phyloP scores from a whole-genome alignment of 2,329 filamentous ascomycete genomes.

The Aspergillus oerlinghausenensis region DNA sequence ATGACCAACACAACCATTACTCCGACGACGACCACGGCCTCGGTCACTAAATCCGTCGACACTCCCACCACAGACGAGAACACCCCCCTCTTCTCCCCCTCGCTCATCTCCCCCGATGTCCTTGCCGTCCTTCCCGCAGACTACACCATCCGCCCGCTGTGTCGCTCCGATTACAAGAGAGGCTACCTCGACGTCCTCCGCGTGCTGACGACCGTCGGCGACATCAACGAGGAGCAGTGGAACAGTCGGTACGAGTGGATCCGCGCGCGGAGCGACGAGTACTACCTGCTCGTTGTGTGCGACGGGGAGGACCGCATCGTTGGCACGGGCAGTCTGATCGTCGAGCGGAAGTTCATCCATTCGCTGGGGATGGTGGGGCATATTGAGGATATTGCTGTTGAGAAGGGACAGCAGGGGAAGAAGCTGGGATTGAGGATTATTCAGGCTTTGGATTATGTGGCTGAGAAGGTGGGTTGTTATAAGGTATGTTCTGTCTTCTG shows the following conservation, averaged over 20 bases:
- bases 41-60: slow-evolving; percentile 11
- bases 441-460: slow-evolving; percentile 85
- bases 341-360: slow-evolving; percentile 73
- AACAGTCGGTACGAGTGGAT: slow-evolving; percentile 80
- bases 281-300: slow-evolving; percentile 83
- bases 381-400: slow-evolving; percentile 96
- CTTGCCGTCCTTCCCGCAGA: slow-evolving; percentile 67
- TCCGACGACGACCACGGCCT: background rate
- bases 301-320: slow-evolving; percentile 69
- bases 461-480: slow-evolving; percentile 86
- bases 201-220: slow-evolving; percentile 88
- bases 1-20: slow-evolving; percentile 12
- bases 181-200: slow-evolving; percentile 89
- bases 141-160: slow-evolving; percentile 78
- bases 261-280: slow-evolving; percentile 65
- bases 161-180: slow-evolving; percentile 68
- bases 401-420: slow-evolving; percentile 94
- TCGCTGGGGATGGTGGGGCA: slow-evolving; percentile 66
- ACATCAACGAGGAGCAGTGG: slow-evolving; percentile 72
- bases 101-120: slow-evolving; percentile 74
- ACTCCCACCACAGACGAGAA: slow-evolving; percentile 42
- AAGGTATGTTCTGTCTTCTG: slow-evolving; percentile 51
- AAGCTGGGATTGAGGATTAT: slow-evolving; percentile 90
- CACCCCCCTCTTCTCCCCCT: slow-evolving; percentile 66
- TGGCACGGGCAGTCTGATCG: slow-evolving; percentile 83